Evolutionary conservation across 495 filamentous ascomycete genomes (phyloP).

Genomic region (Lindgomyces ingoldianus): DNA sequence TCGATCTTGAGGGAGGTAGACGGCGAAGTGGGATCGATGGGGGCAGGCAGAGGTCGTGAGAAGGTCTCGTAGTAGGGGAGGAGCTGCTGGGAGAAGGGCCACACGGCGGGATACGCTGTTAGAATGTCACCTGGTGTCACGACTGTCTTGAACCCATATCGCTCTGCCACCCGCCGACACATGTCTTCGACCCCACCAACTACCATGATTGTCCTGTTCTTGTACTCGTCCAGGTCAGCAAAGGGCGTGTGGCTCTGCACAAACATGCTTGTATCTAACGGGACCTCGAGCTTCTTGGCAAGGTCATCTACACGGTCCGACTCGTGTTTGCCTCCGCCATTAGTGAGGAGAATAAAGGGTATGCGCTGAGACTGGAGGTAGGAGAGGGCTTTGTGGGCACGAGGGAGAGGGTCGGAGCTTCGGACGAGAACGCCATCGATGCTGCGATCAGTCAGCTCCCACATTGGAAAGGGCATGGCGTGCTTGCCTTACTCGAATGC

Average conservation of each 20-base stretch:
- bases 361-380: slow-evolving; percentile 70
- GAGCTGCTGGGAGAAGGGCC: slow-evolving; percentile 73
- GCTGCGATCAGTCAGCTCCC: slow-evolving; percentile 48
- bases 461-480: neutral
- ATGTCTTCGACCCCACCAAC: slow-evolving; percentile 77
- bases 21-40: slow-evolving; percentile 44
- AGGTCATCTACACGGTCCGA: slow-evolving; percentile 68
- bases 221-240: slow-evolving; percentile 54
- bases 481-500: slow-evolving; percentile 71
- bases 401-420: slow-evolving; percentile 74
- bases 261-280: slow-evolving; percentile 65
- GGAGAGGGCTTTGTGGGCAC: slow-evolving; percentile 71
- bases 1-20: slow-evolving; percentile 66
- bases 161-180: slow-evolving; percentile 74
- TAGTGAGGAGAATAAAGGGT: slow-evolving; percentile 84
- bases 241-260: slow-evolving; percentile 87
- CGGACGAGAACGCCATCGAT: slow-evolving; percentile 97
- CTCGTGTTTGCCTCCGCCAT: slow-evolving; percentile 83
- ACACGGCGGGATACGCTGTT: slow-evolving; percentile 68
- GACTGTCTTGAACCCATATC: slow-evolving; percentile 84
- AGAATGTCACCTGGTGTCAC: slow-evolving; percentile 84
- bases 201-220: slow-evolving; percentile 76
- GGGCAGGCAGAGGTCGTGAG: slow-evolving; percentile 62
- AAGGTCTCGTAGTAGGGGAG: slow-evolving; percentile 60
- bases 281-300: slow-evolving; percentile 60